Evolutionary conservation across 139 green algal species (phyloP).

Genomic region (Trebouxia sp.): DNA sequence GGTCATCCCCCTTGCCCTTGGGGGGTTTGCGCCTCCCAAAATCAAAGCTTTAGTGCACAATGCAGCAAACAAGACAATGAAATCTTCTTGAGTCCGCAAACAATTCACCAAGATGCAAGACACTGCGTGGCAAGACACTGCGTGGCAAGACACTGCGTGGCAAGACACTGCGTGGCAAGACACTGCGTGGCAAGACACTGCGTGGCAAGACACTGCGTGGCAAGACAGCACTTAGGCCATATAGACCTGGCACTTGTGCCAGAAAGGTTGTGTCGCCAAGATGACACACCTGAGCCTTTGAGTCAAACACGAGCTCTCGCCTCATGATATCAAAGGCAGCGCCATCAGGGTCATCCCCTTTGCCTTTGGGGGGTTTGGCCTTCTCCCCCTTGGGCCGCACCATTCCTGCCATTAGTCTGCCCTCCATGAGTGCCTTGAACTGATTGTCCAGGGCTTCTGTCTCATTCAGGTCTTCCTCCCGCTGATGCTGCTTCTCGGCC

Average conservation of each 20-base stretch:
- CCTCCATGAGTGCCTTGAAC: constrained; percentile 63
- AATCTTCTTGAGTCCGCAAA: too few relatives aligned
- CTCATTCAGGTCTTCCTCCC: constrained; percentile 83
- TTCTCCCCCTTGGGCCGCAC: constrained; percentile 41
- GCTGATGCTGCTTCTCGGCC: constrained; percentile 75
- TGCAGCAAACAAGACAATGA: too few relatives aligned
- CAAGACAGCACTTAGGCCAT: neutral
- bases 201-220: neutral
- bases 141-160: too few relatives aligned
- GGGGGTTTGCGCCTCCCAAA: too few relatives aligned
- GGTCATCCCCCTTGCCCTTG: neutral
- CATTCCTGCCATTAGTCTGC: constrained; percentile 9
- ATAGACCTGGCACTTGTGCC: too few relatives aligned
- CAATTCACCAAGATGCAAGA: too few relatives aligned
- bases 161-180: too few relatives aligned
- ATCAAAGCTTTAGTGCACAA: too few relatives aligned
- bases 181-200: too few relatives aligned
- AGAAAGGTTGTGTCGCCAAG: too few relatives aligned
- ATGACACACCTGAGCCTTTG: constrained; percentile 44
- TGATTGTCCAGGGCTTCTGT: constrained; percentile 76
- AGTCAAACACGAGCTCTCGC: constrained; percentile 74
- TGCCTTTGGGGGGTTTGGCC: neutral
- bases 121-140: too few relatives aligned
- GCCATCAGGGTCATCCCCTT: constrained; percentile 45
- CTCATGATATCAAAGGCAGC: constrained; percentile 69